Evolutionary conservation across 1,139 yeast genomes (phyloP), one percentile per base, ranked within the genome.

Genomic region (Zygotorulaspora mrakii): DNA sequence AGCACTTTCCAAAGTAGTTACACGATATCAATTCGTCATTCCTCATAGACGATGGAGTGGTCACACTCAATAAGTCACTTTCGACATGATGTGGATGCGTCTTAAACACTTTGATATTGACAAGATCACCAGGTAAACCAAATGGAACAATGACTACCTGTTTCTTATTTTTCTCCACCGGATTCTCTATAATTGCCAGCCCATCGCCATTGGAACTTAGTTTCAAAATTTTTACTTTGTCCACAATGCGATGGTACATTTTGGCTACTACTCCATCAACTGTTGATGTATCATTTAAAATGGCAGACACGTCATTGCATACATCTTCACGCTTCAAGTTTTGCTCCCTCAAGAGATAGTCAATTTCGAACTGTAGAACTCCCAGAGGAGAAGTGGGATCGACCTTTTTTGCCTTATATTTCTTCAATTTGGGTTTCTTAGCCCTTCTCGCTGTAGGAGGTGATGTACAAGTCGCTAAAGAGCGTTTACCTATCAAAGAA

Each of bases 301-400:
- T 70, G 11, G 69, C 71, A 16, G 66, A 68, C 68, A 88, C 76
- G 52, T 88, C 88, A 57, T 84, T 84, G 7, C 61, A 47, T 21
- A 83, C 71, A 17, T 73, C 70, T 0, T 69, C 75, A 24, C 66
- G 66, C 0, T 69, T 64, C 32, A 84, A 61, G 9, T 62, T 58
- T 39, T 72, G 58, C 14, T 68, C 65, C 20, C 62, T 54, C 33
- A 84, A 61, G 14, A 89, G 55, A 37, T 76, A 79, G 26, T 75
- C 70, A 46, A 91, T 84, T 60, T 91, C 97, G 48, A 69, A 70
- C 45, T 79, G 76, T 35, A 91, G 69, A 3, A 87, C 85, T 3
- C 97, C 97, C 35, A 79, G 67, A 9, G 95, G 87, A 1, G 94
- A 74, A 0, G 94, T 84, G 10, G 83, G 73, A 43, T 89, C 97